A percentile compares a stretch with the other conserved stretches of the same genome.
phyloP scores from a whole-genome alignment of 352 stramenopile species.

The Globisporangium parvum region DNA sequence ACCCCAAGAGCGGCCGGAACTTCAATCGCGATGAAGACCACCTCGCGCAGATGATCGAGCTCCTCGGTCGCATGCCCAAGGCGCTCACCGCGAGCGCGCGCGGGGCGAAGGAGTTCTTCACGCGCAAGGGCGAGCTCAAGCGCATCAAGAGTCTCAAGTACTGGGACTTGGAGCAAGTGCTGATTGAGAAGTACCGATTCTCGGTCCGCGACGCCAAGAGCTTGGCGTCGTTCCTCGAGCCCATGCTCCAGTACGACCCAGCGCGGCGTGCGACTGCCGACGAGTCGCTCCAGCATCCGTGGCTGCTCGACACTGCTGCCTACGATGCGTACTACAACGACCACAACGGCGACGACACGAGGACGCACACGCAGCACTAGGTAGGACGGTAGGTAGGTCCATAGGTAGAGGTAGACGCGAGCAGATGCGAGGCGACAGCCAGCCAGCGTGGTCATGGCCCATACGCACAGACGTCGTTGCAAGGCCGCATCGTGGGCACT shows the following conservation, averaged over 20 bases:
- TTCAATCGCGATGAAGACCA: constrained; percentile 95
- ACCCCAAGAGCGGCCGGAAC: constrained; percentile 90
- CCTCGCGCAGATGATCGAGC: constrained; percentile 98
- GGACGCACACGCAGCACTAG: not conserved
- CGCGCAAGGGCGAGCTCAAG: constrained; percentile 95
- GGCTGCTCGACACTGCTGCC: constrained; percentile 52
- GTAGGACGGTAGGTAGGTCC: not conserved
- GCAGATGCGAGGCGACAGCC: no score
- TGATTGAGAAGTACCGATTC: constrained; percentile 97
- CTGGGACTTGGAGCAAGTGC: constrained; percentile 94
- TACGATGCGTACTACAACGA: constrained; percentile 10
- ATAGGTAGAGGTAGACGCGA: not conserved
- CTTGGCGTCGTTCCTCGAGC: constrained; percentile 92
- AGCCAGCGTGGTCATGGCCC: no score
- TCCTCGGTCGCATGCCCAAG: constrained; percentile 96
- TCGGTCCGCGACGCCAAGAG: constrained; percentile 72
- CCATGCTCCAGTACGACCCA: constrained; percentile 90
- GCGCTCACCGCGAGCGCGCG: constrained; percentile 62
- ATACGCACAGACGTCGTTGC: no score
- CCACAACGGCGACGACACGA: constrained; percentile 7
- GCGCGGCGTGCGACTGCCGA: constrained; percentile 88
- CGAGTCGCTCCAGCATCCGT: constrained; percentile 93
- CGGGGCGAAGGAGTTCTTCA: constrained; percentile 97
- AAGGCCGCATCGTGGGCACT: no score
- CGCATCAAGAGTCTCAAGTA: constrained; percentile 98